Evolutionary conservation across 2,329 filamentous ascomycete genomes (phyloP).

Genomic region (Niveomyces coronatus): DNA sequence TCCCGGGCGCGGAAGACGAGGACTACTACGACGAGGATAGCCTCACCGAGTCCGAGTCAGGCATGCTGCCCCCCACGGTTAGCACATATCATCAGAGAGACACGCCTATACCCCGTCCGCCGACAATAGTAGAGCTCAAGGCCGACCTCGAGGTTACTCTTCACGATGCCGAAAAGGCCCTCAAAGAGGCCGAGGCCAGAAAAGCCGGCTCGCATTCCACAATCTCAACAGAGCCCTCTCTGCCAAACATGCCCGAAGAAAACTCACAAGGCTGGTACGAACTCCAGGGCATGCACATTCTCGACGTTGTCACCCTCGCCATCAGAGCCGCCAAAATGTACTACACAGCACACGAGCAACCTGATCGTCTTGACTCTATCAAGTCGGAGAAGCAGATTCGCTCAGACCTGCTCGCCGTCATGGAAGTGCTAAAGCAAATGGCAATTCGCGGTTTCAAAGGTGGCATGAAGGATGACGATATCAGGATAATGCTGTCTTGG

Average conservation of each 20-base stretch:
- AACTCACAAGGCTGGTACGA: constrained; percentile 64
- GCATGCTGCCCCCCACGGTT: constrained; percentile 91
- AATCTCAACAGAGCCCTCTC: constrained; percentile 18
- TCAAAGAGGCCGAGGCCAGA: constrained; percentile 46
- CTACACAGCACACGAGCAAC: constrained; percentile 85
- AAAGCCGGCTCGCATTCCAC: constrained; percentile 22
- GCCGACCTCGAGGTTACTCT: constrained; percentile 55
- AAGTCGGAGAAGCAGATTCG: constrained; percentile 80
- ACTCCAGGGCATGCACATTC: constrained; percentile 80
- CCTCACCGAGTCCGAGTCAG: constrained; percentile 54
- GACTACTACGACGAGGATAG: constrained; percentile 43
- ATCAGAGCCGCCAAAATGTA: constrained; percentile 94
- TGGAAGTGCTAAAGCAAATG: constrained; percentile 89
- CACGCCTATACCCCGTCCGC: constrained; percentile 72
- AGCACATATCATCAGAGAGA: constrained; percentile 89
- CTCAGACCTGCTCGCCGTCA: constrained; percentile 70
- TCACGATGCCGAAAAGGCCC: constrained; percentile 54
- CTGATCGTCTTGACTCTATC: constrained; percentile 75
- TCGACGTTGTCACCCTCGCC: constrained; percentile 89
- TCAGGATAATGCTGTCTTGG: constrained; percentile 67
- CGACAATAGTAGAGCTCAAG: constrained; percentile 71
- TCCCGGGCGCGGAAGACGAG: constrained; percentile 28
- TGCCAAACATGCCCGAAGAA: constrained; percentile 32
- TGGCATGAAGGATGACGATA: constrained; percentile 71
- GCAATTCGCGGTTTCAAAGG: constrained; percentile 77